Base-by-base conservation (phyloP, 2,329 filamentous ascomycete species). In the Colletotrichum theobromicola region DNA sequence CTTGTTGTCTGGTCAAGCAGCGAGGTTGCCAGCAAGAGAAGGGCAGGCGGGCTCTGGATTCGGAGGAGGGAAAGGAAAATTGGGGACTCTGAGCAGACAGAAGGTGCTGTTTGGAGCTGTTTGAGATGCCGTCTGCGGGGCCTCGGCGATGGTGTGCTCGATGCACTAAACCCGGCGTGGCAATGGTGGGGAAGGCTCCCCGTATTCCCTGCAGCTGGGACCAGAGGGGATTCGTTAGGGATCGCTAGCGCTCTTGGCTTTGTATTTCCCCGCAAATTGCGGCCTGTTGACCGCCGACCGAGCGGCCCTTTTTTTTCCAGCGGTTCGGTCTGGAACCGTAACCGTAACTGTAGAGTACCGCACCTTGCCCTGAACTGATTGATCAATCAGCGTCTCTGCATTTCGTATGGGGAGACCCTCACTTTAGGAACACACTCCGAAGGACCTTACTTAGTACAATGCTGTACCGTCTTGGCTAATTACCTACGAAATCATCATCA, bases 71-170 rank as follows among this genome's bases (percentile, higher is more conserved):
- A 42, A 35, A 10, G 24, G 21, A 71, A 74, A 57, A 74, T 62
- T 63, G 67, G 72, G 72, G 62, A 46, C 62, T 55, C 60, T 34
- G 57, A 68, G 67, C 46, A 46, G 57, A 60, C 57, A 30, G 26
- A 28, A 50, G 57, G 18, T 32, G 57, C 64, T 46, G 65, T 32
- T 28, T 50, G 42, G 71, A 24, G 50, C 57, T 34, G 70, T 61
- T 58, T 66, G 57, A 61, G 55, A 67, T 71, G 72, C 50, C 26
- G 50, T 15, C 18, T 21, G 71, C 42, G 71, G 71, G 42, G 61
- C 71, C 53, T 61, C 50, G 67, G 46, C 71, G 68, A 72, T 74
- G 68, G 62, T 74, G 72, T 74, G 72, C 68, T 74, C 57, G 67
- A 58, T 50, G 68, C 34, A 30, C 72, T 72, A 74, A 63, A 16